These are phyloP conservation scores for Dactylellina sp. DNA, from an alignment of 2,329 filamentous ascomycete species.

Conservation along the genomic window DNA sequence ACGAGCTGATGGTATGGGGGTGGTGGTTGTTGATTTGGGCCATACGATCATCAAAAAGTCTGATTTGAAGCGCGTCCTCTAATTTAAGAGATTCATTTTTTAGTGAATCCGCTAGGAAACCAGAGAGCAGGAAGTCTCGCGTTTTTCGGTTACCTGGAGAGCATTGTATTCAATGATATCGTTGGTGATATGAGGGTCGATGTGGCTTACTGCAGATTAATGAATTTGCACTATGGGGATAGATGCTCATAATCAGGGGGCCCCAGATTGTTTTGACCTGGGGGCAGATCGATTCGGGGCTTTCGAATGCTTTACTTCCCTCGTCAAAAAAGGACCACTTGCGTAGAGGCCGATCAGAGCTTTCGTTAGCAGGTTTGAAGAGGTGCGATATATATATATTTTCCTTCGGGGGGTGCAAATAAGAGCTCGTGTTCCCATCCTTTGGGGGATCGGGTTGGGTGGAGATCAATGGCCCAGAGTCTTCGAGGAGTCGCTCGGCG, in stretches of 20 bases:
- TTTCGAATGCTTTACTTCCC: not conserved
- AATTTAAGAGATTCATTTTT: slow-evolving; percentile 71
- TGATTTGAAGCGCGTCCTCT: slow-evolving; percentile 69
- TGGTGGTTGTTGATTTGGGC: slow-evolving; percentile 59
- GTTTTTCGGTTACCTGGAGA: slow-evolving; percentile 33
- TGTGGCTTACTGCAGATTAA: not conserved
- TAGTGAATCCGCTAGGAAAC: slow-evolving; percentile 68
- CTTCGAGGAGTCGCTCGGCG: slow-evolving; percentile 27
- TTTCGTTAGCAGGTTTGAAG: slow-evolving; percentile 1
- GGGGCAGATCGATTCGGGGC: not conserved
- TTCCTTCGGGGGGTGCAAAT: slow-evolving; percentile 2
- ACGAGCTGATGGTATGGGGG: not conserved
- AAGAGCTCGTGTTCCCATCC: not conserved
- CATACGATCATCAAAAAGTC: slow-evolving; percentile 71
- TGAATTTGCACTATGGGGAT: not conserved
- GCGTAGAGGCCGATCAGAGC: not conserved
- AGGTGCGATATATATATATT: not conserved
- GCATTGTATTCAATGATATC: not conserved
- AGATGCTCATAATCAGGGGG: not conserved
- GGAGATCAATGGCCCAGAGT: not conserved
- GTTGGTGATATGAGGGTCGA: not conserved
- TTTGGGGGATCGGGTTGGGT: not conserved
- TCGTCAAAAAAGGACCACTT: slow-evolving; percentile 33
- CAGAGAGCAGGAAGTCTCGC: slow-evolving; percentile 69
- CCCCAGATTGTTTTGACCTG: slow-evolving; percentile 9